Evolutionary conservation across 306 rosid species (phyloP).

Genomic region (Quercus berberidifolia): DNA sequence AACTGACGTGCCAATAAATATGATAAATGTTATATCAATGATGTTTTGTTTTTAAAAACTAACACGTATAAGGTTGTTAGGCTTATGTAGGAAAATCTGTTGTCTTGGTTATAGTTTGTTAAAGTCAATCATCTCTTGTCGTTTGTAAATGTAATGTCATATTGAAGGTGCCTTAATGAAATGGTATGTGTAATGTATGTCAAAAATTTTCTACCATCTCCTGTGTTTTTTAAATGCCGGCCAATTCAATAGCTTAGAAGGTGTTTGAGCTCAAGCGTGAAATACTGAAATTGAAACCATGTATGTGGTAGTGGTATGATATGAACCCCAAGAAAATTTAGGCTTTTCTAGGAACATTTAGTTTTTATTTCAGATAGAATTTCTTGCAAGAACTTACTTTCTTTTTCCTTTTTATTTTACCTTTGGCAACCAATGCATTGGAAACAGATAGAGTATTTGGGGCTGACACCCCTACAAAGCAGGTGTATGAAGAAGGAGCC

Average conservation of each 20-base stretch:
- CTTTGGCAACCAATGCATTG: slow-evolving; percentile 1
- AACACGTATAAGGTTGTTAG: no score
- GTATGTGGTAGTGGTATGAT: background rate
- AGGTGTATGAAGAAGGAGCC: slow-evolving; percentile 75
- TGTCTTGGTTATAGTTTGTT: no score
- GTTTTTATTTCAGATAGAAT: background rate
- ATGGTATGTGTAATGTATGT: background rate
- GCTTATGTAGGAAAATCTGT: no score
- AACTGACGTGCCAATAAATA: no score
- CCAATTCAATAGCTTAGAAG: background rate
- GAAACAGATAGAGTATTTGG: slow-evolving; percentile 78
- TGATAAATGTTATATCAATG: no score
- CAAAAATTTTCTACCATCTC: background rate
- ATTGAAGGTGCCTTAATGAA: background rate
- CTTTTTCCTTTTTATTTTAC: background rate
- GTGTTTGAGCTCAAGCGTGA: background rate
- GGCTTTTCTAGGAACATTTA: background rate
- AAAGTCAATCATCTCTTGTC: no score
- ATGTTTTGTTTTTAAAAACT: no score
- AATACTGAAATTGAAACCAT: background rate
- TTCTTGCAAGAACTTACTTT: background rate
- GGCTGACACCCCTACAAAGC: slow-evolving; percentile 44
- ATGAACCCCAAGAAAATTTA: background rate
- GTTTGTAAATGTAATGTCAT: no score
- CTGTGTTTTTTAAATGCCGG: background rate